phyloP scores from a whole-genome alignment of 805 yeast genomes.

The Myxozyma kluyveri region DNA sequence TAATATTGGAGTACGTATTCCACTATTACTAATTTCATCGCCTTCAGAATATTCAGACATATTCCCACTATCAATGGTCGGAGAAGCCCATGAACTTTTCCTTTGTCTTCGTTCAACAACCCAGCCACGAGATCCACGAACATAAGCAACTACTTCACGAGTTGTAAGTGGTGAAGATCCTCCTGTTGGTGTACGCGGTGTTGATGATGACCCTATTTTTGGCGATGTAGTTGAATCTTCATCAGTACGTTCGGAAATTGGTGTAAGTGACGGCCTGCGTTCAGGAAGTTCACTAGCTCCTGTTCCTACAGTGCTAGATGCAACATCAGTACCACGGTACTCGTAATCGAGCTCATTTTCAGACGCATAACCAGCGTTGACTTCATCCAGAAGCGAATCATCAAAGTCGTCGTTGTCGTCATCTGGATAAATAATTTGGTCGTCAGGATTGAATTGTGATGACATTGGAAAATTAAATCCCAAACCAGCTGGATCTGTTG shows the following conservation, averaged over 20 bases:
- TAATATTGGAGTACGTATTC: neutral
- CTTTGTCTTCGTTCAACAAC: constrained; percentile 27
- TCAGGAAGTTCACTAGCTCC: neutral
- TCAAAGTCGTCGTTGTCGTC: constrained; percentile 9
- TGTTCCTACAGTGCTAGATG: neutral
- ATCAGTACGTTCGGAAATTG: constrained; percentile 17
- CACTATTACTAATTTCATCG: neutral
- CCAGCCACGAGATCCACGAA: constrained; percentile 25
- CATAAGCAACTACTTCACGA: constrained; percentile 28
- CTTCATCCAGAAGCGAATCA: constrained; percentile 20
- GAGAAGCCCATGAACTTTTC: constrained; percentile 10
- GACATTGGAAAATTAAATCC: too few relatives aligned
- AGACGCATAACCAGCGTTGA: constrained; percentile 4
- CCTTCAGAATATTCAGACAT: neutral
- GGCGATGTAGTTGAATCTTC: constrained; percentile 14
- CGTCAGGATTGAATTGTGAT: neutral
- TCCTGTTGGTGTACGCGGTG: constrained; percentile 2
- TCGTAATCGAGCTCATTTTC: neutral
- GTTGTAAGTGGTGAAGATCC: constrained; percentile 3
- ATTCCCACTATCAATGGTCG: constrained; percentile 2
- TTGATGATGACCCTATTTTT: neutral
- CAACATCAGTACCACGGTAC: constrained; percentile 5
- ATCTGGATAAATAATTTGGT: neutral
- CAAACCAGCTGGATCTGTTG: too few relatives aligned
- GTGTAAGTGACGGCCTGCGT: constrained; percentile 16